Evolutionary conservation across 805 yeast species (phyloP).

Genomic region (Metschnikowia amazonensis): DNA sequence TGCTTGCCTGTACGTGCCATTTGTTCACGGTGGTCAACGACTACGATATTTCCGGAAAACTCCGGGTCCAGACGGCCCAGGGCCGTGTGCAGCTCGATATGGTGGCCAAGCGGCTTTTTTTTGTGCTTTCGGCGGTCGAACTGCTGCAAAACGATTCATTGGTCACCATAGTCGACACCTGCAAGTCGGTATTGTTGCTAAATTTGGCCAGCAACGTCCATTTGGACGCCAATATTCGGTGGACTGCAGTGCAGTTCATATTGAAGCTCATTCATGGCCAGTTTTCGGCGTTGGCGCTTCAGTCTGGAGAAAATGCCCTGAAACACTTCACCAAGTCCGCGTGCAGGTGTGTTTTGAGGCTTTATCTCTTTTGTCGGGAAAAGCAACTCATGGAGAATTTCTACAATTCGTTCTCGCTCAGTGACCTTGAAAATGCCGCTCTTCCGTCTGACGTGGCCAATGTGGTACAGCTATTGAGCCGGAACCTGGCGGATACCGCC

Average conservation of each 20-base stretch:
- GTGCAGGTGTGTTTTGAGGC: slow-evolving; percentile 22
- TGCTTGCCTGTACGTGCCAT: slow-evolving; percentile 22
- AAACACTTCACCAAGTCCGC: slow-evolving; percentile 17
- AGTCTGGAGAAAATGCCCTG: background rate
- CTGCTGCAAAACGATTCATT: background rate
- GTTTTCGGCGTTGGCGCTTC: slow-evolving; percentile 4
- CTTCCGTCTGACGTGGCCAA: background rate
- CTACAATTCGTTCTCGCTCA: slow-evolving; percentile 16
- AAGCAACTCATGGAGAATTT: slow-evolving; percentile 20
- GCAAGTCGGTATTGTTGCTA: slow-evolving; percentile 30
- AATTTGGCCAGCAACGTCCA: slow-evolving; percentile 29
- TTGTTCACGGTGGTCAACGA: slow-evolving; percentile 36
- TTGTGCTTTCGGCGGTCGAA: slow-evolving; percentile 18
- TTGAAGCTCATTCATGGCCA: slow-evolving; percentile 26
- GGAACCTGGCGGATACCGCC: background rate
- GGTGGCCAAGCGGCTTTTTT: slow-evolving; percentile 31
- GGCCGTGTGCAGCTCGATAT: slow-evolving; percentile 29
- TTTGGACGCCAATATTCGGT: slow-evolving; percentile 23
- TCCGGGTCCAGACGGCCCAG: slow-evolving; percentile 22
- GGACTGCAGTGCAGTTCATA: slow-evolving; percentile 26
- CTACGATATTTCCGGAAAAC: slow-evolving; percentile 29
- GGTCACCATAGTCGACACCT: slow-evolving; percentile 15
- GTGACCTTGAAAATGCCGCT: background rate
- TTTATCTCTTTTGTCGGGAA: slow-evolving; percentile 24
- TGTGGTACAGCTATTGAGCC: background rate